These are phyloP conservation scores for Suillus sp. DNA, from an alignment of 768 basidiomycete genomes.

Conservation along the genomic window DNA sequence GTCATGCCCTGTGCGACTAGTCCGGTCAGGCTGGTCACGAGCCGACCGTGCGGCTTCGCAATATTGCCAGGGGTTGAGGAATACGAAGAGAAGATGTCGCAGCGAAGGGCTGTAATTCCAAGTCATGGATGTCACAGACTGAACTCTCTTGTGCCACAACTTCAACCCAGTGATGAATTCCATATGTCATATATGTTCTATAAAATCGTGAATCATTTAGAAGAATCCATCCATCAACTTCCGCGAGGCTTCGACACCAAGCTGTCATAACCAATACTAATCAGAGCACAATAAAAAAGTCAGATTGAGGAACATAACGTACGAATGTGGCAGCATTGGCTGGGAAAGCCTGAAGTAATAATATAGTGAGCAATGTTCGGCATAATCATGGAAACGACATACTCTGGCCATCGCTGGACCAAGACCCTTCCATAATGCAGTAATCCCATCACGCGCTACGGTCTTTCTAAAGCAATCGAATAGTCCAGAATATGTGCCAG, in stretches of 20 bases:
- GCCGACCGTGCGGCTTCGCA: neutral
- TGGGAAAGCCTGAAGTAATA: constrained; percentile 77
- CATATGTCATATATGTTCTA: neutral
- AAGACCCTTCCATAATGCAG: constrained; percentile 95
- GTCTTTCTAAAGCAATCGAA: constrained; percentile 92
- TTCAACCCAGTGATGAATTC: constrained; percentile 14
- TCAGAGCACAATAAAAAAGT: neutral
- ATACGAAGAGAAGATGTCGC: neutral
- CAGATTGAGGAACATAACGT: constrained; percentile 36
- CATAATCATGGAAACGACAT: constrained; percentile 30
- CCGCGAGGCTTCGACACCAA: constrained; percentile 91
- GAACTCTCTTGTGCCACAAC: neutral
- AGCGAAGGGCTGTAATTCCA: neutral
- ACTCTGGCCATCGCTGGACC: constrained; percentile 96
- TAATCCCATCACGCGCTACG: constrained; percentile 83
- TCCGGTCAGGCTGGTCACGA: neutral
- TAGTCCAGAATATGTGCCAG: constrained; percentile 94
- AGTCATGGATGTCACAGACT: neutral
- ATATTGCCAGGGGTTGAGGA: neutral
- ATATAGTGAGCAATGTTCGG: neutral
- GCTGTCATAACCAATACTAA: constrained; percentile 43
- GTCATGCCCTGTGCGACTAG: neutral
- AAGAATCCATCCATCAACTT: constrained; percentile 76
- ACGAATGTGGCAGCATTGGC: constrained; percentile 96
- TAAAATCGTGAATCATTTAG: constrained; percentile 25